Conservation (phyloP, 176 grass and related monocot genomes). For the Thalia dealbata region DNA sequence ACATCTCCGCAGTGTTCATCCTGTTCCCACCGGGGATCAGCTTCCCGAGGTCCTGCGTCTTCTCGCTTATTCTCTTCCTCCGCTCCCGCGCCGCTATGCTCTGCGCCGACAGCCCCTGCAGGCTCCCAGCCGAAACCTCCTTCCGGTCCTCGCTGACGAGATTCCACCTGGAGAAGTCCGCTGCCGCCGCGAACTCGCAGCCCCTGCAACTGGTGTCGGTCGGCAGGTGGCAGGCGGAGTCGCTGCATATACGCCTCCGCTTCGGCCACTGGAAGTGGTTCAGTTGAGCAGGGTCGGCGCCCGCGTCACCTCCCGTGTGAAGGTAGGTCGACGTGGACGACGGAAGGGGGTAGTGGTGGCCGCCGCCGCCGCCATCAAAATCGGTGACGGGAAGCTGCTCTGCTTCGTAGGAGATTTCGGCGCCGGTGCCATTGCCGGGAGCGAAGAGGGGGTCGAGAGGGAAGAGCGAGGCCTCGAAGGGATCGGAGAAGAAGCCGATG, state of each 20-base stretch:
- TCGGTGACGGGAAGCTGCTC: background rate
- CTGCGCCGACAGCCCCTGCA: constrained; percentile 20
- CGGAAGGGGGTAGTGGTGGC: too few species aligned
- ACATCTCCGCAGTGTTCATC: constrained; percentile 84
- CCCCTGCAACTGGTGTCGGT: too few species aligned
- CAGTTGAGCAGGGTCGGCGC: too few species aligned
- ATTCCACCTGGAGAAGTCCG: background rate
- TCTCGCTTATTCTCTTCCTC: constrained; percentile 64
- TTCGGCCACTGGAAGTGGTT: too few species aligned
- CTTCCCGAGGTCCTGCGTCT: constrained; percentile 54
- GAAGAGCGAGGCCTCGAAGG: background rate
- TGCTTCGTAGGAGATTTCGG: background rate
- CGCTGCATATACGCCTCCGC: too few species aligned
- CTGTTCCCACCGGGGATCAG: constrained; percentile 54
- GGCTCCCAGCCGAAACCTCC: too few species aligned
- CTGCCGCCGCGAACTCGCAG: background rate
- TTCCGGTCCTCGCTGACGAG: background rate
- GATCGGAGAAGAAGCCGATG: background rate
- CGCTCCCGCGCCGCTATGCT: constrained; percentile 49
- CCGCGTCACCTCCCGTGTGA: too few species aligned
- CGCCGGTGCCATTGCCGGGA: background rate
- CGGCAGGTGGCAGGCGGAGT: too few species aligned
- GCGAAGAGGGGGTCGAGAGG: background rate
- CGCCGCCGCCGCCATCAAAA: too few species aligned
- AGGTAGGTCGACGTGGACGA: background rate